Conservation (phyloP, 176 grass and related monocot genomes). For the Oryza coarctata region DNA sequence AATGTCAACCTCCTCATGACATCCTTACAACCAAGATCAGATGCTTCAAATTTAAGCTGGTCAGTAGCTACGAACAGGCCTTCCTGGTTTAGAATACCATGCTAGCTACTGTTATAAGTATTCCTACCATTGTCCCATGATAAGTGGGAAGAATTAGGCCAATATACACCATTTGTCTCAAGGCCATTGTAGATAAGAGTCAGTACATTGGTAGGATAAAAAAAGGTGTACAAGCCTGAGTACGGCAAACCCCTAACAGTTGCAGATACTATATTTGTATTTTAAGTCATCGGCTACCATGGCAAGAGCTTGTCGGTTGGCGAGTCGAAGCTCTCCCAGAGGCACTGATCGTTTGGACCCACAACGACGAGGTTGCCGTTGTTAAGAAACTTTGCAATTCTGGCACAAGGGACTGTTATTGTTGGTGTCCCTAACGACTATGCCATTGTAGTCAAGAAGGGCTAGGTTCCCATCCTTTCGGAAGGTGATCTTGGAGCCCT, state of each 20-base stretch:
- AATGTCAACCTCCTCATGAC: conserved; percentile 22
- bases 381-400: conserved; percentile 16
- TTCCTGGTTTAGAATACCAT: conserved; percentile 32
- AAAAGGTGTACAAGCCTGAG: conserved; percentile 54
- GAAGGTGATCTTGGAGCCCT: conserved; percentile 41
- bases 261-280: conserved; percentile 41
- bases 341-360: neutral
- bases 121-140: neutral
- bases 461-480: neutral
- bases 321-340: conserved; percentile 53
- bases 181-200: conserved; percentile 48
- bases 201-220: conserved; percentile 40
- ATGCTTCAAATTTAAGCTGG: conserved; percentile 34
- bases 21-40: conserved; percentile 37
- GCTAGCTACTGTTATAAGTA: conserved; percentile 40
- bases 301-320: conserved; percentile 59
- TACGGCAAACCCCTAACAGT: conserved; percentile 33
- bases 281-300: conserved; percentile 36
- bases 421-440: conserved; percentile 36
- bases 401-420: neutral
- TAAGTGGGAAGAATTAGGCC: conserved; percentile 26
- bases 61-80: conserved; percentile 47
- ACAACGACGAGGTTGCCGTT: conserved; percentile 37
- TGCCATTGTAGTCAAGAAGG: conserved; percentile 42
- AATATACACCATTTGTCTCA: conserved; percentile 47